phyloP scores from a whole-genome alignment of 495 filamentous ascomycete genomes.

The Neurospora sp. region DNA sequence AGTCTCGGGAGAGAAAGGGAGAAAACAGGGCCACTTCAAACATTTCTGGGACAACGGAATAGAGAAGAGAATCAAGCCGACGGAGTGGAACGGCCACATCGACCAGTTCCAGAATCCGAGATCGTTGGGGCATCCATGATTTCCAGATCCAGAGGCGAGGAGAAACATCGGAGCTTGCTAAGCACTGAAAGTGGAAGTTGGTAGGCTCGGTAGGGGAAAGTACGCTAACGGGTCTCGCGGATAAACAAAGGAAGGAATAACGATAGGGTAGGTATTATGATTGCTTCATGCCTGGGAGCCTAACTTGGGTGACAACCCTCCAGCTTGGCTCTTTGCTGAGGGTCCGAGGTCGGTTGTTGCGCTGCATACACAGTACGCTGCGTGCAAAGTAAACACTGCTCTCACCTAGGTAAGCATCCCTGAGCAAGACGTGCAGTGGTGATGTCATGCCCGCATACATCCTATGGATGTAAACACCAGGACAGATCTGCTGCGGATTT shows the following conservation, averaged over 20 bases:
- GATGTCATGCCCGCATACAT: background rate
- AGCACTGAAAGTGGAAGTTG: background rate
- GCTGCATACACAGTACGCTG: background rate
- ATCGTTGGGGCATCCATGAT: background rate
- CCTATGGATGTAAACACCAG: too few relatives aligned
- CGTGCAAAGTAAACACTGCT: background rate
- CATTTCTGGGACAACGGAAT: background rate
- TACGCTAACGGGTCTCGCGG: background rate
- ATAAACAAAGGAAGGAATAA: background rate
- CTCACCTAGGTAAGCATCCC: background rate
- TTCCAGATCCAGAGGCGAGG: background rate
- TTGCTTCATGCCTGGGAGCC: too few relatives aligned
- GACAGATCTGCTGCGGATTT: background rate
- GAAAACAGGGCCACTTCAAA: background rate
- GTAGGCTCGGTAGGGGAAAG: background rate
- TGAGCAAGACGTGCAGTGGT: background rate
- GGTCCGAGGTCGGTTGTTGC: too few relatives aligned
- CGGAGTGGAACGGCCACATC: background rate
- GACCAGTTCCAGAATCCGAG: background rate
- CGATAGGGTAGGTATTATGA: too few relatives aligned
- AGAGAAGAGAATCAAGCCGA: background rate
- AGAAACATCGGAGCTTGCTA: background rate
- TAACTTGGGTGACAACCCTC: too few relatives aligned
- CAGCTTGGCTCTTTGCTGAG: too few relatives aligned
- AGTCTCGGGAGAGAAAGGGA: background rate